These are phyloP conservation scores for Pogostemon cablin DNA, from an alignment of 257 asterid genomes.

Conservation along the genomic window DNA sequence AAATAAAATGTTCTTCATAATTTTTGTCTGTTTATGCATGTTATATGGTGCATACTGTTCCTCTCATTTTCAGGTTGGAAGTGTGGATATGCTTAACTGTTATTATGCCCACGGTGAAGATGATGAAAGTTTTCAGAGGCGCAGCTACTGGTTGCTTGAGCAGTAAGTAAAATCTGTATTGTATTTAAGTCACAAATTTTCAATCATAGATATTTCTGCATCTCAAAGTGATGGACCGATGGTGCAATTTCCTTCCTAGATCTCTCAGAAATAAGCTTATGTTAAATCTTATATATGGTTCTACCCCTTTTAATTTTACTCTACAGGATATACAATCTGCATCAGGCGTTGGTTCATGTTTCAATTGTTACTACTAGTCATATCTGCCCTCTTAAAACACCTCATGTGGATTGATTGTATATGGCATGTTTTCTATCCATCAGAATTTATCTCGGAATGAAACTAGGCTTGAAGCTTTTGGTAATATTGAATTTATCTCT, in stretches of 20 bases:
- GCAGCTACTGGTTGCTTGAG: slow-evolving; percentile 99
- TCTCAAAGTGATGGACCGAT: background rate
- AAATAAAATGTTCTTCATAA: background rate
- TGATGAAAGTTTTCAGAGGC: slow-evolving; percentile 89
- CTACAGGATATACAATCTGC: slow-evolving; percentile 10
- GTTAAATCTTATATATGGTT: slow-evolving; percentile 12
- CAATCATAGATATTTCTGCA: slow-evolving; percentile 13
- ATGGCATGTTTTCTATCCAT: slow-evolving; percentile 1
- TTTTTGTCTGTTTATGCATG: slow-evolving; percentile 21
- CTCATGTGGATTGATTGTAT: background rate
- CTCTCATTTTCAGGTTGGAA: slow-evolving; percentile 74
- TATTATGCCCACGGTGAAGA: slow-evolving; percentile 99
- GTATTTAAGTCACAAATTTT: slow-evolving; percentile 26
- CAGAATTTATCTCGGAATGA: background rate
- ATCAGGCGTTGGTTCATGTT: slow-evolving; percentile 15
- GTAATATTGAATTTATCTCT: slow-evolving; percentile 6
- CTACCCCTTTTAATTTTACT: background rate
- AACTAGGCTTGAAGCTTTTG: slow-evolving; percentile 8
- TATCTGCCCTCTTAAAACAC: background rate
- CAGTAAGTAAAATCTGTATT: slow-evolving; percentile 57
- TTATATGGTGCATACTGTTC: slow-evolving; percentile 23
- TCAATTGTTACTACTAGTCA: slow-evolving; percentile 19
- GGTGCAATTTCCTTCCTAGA: slow-evolving; percentile 20
- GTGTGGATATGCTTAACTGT: slow-evolving; percentile 95
- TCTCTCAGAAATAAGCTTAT: slow-evolving; percentile 13